Base-by-base conservation (phyloP, 345 rosid species). In the Erucastrum elatum region DNA sequence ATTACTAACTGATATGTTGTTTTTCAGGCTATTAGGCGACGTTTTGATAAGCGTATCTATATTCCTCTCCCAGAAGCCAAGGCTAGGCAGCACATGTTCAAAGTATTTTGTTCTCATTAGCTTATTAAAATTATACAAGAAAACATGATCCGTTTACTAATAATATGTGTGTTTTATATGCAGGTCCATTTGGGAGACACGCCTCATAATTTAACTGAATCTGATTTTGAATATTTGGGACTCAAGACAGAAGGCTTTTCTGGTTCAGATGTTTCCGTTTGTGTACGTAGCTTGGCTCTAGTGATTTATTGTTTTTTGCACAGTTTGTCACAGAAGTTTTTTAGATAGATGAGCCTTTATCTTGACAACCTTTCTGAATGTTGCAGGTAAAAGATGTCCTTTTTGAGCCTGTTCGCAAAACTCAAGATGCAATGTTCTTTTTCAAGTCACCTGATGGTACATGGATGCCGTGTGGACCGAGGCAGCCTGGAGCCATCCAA, bases 111-210 rank as follows among this genome's bases (percentile, higher is more conserved):
- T 56, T n/a, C 58, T 79, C 33, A 33, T 35, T 27, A 41, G 10
- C 66, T 34, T 15, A 65, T 17, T 44, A 11, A 64, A 64, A 29
- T 15, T 35, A 34, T 44, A 46, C 6, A 34, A 37, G 17, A 25
- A 44, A 9, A 66, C 16, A 1, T 8, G 64, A 59, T 15, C 6
- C 4, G 37, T 5, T 74, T 30, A 68, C 64, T 79, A 64, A 77
- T 68, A 29, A 15, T 49, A 11, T 3, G 0, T 59, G 26, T 46
- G 53, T 33, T 1, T 26, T n/a, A n/a, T n/a, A n/a, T n/a, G n/a
- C 85, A 94, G 98, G 97, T 94, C 37, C 98, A 94, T 82, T 86
- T 94, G 62, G 98, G 98, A 70, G 98, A 94, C 82, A 94, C 98
- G 4, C 98, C 98, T 78, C 98, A 94, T 65, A 91, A 84, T 77